These are phyloP conservation scores for Calendula officinalis DNA, from an alignment of 129 eudicot species.

Conservation along the genomic window DNA sequence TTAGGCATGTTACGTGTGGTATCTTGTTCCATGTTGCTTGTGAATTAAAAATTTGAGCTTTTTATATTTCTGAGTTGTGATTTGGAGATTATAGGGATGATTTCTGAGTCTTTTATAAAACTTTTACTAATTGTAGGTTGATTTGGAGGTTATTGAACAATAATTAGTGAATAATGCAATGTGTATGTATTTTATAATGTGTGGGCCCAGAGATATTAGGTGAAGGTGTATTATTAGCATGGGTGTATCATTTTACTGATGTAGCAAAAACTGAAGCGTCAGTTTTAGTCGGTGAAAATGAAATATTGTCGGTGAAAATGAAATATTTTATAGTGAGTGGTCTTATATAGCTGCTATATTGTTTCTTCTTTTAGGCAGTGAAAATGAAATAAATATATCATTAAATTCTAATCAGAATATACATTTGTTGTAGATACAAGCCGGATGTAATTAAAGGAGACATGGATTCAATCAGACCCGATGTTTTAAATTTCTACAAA, in stretches of 20 bases:
- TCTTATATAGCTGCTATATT: background rate
- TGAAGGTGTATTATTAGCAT: background rate
- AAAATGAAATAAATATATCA: background rate
- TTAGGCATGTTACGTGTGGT: too few species aligned
- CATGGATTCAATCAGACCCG: constrained; percentile 83
- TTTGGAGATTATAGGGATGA: background rate
- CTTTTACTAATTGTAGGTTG: background rate
- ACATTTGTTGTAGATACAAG: constrained; percentile 56
- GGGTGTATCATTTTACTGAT: background rate
- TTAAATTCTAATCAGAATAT: background rate
- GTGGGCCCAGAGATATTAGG: background rate
- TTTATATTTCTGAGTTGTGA: too few species aligned
- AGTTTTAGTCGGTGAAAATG: background rate
- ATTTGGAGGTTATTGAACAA: background rate
- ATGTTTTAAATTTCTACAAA: constrained; percentile 61
- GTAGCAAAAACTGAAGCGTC: background rate
- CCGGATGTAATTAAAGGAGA: constrained; percentile 93
- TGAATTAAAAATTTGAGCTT: too few species aligned
- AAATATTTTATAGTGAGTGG: too few species aligned
- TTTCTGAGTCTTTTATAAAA: background rate
- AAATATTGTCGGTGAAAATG: too few species aligned
- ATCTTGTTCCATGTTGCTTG: too few species aligned
- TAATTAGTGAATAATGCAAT: too few species aligned
- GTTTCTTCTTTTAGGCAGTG: background rate
- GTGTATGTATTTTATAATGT: background rate